phyloP scores from a whole-genome alignment of 345 rosid species.

The Aurinia saxatilis region DNA sequence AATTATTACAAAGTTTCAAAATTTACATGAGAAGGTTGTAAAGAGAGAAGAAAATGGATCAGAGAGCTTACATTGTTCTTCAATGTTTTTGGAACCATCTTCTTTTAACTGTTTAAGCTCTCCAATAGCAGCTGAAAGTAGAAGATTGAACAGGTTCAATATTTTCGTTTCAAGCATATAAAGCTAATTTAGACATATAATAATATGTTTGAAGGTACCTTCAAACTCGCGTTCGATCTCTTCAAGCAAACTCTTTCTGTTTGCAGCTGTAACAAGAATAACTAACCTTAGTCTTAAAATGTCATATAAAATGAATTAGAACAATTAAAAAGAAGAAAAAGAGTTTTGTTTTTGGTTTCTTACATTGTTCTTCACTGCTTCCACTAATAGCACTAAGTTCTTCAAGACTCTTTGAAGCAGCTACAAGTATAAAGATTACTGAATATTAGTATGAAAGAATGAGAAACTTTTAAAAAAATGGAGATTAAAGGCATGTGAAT shows the following conservation, averaged over 20 bases:
- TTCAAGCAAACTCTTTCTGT: constrained; percentile 6
- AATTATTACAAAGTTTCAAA: neutral
- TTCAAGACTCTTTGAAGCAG: constrained; percentile 9
- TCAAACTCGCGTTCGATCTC: constrained; percentile 19
- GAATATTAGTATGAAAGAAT: no score
- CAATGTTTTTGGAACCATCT: neutral
- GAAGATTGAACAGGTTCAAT: neutral
- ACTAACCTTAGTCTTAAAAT: neutral
- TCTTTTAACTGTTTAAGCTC: neutral
- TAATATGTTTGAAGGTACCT: constrained; percentile 5
- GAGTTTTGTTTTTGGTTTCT: neutral
- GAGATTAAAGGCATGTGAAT: no score
- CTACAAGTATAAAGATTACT: no score
- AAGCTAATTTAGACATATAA: neutral
- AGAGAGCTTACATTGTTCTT: constrained; percentile 17
- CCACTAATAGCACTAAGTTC: neutral
- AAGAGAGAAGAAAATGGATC: neutral
- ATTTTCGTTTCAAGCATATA: neutral
- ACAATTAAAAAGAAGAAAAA: neutral
- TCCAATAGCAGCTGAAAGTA: constrained; percentile 10
- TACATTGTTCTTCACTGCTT: constrained; percentile 9
- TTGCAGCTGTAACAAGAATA: constrained; percentile 10
- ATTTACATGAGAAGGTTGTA: neutral
- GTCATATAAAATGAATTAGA: neutral
- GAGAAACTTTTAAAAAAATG: no score